Evolutionary conservation across 306 rosid genomes (phyloP).

Genomic region (Myrica gale): DNA sequence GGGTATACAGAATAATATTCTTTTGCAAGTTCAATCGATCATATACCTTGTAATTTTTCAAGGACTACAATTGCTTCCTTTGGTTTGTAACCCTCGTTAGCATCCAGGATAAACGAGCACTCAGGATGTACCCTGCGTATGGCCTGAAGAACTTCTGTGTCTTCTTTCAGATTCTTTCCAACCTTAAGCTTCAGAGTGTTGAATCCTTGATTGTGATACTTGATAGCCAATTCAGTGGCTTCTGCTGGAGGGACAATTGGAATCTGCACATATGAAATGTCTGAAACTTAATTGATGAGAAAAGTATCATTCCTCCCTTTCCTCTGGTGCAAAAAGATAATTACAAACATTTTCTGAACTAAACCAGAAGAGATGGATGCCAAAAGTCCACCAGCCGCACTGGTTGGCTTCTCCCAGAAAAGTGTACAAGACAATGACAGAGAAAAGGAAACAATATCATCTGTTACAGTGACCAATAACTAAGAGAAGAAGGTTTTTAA

Average conservation of each 20-base stretch:
- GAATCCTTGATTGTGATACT: conserved; percentile 75
- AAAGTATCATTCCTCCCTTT: background rate
- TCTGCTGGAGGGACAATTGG: conserved; percentile 77
- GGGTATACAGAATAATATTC: conserved; percentile 3
- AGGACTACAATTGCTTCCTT: conserved; percentile 89
- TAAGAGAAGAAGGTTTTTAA: conserved; percentile 3
- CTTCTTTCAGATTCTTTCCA: conserved; percentile 76
- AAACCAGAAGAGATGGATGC: background rate
- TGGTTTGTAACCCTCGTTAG: conserved; percentile 82
- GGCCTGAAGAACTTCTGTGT: conserved; percentile 81
- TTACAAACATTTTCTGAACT: background rate
- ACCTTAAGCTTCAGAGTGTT: conserved; percentile 80
- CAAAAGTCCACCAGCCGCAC: background rate
- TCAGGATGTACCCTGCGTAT: conserved; percentile 73
- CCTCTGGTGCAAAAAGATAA: background rate
- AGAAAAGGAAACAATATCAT: background rate
- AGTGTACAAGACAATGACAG: background rate
- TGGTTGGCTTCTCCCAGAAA: background rate
- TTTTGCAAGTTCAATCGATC: background rate
- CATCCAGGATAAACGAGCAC: conserved; percentile 83
- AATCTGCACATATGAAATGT: conserved; percentile 54
- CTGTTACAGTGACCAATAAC: background rate
- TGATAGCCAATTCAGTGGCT: conserved; percentile 76
- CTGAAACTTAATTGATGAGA: conserved; percentile 20
- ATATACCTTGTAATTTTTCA: conserved; percentile 68